Evolutionary conservation across 2,329 filamentous ascomycete genomes (phyloP).

Genomic region (Zymoseptoria crescenta): DNA sequence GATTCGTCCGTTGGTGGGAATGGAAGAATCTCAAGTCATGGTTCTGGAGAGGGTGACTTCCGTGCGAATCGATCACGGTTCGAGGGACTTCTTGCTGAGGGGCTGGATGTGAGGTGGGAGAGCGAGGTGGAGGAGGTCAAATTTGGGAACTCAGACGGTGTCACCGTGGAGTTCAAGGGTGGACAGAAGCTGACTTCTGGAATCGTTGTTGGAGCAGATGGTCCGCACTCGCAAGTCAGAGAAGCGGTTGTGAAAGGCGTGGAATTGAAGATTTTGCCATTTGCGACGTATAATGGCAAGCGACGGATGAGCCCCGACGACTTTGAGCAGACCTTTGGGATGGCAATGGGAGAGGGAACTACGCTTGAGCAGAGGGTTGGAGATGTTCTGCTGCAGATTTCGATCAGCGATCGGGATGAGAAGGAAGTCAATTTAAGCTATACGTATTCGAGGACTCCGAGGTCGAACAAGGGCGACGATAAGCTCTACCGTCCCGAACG

Average conservation of each 20-base stretch:
- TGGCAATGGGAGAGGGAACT: constrained; percentile 15
- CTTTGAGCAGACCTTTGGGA: constrained; percentile 9
- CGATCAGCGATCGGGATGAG: constrained; percentile 24
- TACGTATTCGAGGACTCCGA: constrained; percentile 33
- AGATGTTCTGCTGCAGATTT: constrained; percentile 26
- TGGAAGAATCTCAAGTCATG: constrained; percentile 11
- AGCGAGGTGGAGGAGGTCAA: constrained; percentile 17
- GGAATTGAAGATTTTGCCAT: constrained; percentile 30
- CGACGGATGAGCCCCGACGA: constrained; percentile 17
- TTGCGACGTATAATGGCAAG: constrained; percentile 31
- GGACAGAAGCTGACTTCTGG: constrained; percentile 6
- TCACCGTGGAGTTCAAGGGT: constrained; percentile 3
- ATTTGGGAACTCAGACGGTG: background rate
- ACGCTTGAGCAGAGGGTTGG: constrained; percentile 21
- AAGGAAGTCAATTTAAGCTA: constrained; percentile 31
- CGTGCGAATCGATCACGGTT: constrained; percentile 32
- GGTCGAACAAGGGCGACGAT: constrained; percentile 19
- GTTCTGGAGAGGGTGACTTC: constrained; percentile 16
- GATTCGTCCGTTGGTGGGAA: constrained; percentile 23
- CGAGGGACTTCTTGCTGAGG: constrained; percentile 30
- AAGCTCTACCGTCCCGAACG: constrained; percentile 30
- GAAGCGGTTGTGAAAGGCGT: constrained; percentile 21
- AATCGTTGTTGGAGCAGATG: constrained; percentile 32
- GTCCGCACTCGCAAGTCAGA: constrained; percentile 31
- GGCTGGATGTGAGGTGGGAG: constrained; percentile 31